Evolutionary conservation across 371 early-diverging fungal genomes (phyloP), one percentile per base, ranked within the genome.

Genomic region (Syncephalastrum racemosum): DNA sequence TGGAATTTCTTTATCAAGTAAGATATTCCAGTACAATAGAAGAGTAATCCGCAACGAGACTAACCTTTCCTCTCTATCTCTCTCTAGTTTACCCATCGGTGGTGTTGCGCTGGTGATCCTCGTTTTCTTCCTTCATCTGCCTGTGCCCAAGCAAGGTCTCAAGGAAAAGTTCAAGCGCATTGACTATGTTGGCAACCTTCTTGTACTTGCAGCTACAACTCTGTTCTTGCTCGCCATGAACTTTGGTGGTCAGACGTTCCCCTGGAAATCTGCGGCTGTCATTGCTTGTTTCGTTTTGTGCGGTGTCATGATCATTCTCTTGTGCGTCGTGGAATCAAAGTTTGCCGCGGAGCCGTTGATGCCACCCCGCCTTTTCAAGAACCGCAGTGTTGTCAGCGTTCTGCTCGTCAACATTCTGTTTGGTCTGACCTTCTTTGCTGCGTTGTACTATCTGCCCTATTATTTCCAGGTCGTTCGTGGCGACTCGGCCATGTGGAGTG

Each of bases 381-480:
- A 69, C 25, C 68, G 72, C 18, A 73, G 73, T 4, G 70, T 84
- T 10, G 64, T 67, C 5, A 64, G 75, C 1, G 63, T 81, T 5
- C 66, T 79, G 44, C 40, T 64, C 0, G 63, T 74, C 8, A 79
- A 79, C 12, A 79, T 84, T 59, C 81, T 80, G 52, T 69, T 83
- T 49, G 75, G 84, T 4, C 68, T 74, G 40, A 60, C 76, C 2
- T 87, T 83, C 62, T 85, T 71, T 50, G 58, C 70, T 48, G 70
- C 75, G 1, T 53, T 82, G 13, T 85, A 79, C 53, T 81, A 78
- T 50, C 58, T 88, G 1, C 93, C 94, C 14, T 71, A 90, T 4
- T 94, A 85, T 68, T 90, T 89, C 72, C 90, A 88, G 58, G 82
- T 91, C 40, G 90, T 90, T 14, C 67, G 65, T 46, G 70, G 70